Conservation (phyloP, 352 stramenopile genomes). For the Globisporangium iwayamae region DNA sequence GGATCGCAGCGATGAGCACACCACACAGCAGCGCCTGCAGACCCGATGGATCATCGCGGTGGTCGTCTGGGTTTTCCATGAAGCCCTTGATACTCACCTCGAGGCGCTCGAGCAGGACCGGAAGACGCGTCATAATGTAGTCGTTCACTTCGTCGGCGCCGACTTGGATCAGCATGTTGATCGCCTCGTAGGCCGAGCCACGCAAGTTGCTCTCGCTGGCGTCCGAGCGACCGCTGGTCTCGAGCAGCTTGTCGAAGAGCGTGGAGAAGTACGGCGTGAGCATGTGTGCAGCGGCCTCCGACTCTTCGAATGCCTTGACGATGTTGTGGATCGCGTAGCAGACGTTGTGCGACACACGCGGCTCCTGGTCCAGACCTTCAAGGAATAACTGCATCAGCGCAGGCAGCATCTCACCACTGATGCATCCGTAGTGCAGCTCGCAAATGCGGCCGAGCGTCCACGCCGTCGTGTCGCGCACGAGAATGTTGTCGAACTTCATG, state of each 20-base stretch:
- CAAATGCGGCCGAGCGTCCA: slow-evolving; percentile 96
- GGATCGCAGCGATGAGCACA: slow-evolving; percentile 91
- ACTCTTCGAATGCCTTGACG: slow-evolving; percentile 90
- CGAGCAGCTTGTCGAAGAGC: slow-evolving; percentile 91
- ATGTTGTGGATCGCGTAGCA: slow-evolving; percentile 97
- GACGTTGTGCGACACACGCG: slow-evolving; percentile 92
- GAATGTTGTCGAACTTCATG: slow-evolving; percentile 87
- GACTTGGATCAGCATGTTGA: slow-evolving; percentile 92
- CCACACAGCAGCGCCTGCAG: slow-evolving; percentile 87
- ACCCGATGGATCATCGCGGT: slow-evolving; percentile 69
- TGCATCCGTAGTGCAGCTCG: slow-evolving; percentile 90
- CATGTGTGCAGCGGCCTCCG: slow-evolving; percentile 73
- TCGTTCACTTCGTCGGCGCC: slow-evolving; percentile 69
- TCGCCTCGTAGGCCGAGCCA: slow-evolving; percentile 90
- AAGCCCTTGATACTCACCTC: slow-evolving; percentile 63
- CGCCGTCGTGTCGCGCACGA: slow-evolving; percentile 96
- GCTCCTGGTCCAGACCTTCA: slow-evolving; percentile 78
- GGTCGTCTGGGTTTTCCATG: slow-evolving; percentile 70
- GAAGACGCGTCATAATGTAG: slow-evolving; percentile 79
- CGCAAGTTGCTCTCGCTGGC: slow-evolving; percentile 89
- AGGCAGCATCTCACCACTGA: slow-evolving; percentile 89
- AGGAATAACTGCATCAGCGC: slow-evolving; percentile 86
- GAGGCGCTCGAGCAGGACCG: slow-evolving; percentile 73
- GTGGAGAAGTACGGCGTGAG: slow-evolving; percentile 89
- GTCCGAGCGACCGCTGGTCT: slow-evolving; percentile 88